phyloP scores from a whole-genome alignment of 2,329 filamentous ascomycete species.

The Microcyclosporella mali region DNA sequence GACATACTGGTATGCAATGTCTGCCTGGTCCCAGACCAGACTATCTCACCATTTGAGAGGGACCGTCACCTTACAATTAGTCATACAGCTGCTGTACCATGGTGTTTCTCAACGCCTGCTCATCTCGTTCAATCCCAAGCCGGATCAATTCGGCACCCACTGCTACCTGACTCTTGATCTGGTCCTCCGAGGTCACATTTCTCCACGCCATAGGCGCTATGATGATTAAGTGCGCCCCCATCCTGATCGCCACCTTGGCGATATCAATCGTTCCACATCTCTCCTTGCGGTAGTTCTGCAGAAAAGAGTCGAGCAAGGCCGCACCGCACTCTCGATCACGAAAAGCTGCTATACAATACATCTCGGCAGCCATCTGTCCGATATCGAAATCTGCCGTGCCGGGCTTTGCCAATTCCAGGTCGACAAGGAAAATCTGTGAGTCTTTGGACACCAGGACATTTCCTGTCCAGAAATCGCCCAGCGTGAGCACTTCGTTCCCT shows the following conservation, averaged over 20 bases:
- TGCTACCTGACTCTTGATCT: constrained; percentile 1
- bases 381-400: constrained; percentile 16
- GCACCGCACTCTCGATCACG: constrained; percentile 1
- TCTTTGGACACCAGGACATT: constrained; percentile 11
- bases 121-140: not conserved
- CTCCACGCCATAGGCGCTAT: constrained; percentile 1
- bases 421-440: constrained; percentile 6
- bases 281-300: constrained; percentile 5
- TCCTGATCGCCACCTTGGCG: constrained; percentile 12
- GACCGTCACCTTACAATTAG: not conserved
- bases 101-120: not conserved
- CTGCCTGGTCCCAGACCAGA: too few species aligned
- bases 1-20: too few species aligned
- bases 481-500: constrained; percentile 10
- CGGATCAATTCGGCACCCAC: constrained; percentile 3
- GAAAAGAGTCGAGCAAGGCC: constrained; percentile 7
- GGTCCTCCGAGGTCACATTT: not conserved
- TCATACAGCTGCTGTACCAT: constrained; percentile 20
- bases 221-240: constrained; percentile 15
- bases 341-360: constrained; percentile 14
- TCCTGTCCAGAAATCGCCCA: constrained; percentile 19
- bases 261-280: not conserved
- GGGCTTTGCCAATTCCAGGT: constrained; percentile 15
- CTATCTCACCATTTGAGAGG: too few species aligned
- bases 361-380: constrained; percentile 18